These are phyloP conservation scores for Talaromyces piceae DNA, from an alignment of 2,329 filamentous ascomycete genomes.

Conservation along the genomic window DNA sequence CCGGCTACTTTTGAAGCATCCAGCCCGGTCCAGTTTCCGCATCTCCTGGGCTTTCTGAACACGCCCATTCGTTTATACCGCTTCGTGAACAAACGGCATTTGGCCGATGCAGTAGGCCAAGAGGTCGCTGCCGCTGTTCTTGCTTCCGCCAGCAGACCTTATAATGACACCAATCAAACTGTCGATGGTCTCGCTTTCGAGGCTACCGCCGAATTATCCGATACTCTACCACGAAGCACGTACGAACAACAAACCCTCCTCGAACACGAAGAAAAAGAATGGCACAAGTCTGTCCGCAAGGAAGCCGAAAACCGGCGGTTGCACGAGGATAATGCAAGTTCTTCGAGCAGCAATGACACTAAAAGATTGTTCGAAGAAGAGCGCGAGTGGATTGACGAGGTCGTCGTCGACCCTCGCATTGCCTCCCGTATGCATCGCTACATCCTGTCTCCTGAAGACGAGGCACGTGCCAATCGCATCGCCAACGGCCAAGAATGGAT, in stretches of 20 bases:
- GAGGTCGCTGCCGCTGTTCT: slow-evolving; percentile 82
- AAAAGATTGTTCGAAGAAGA: slow-evolving; percentile 37
- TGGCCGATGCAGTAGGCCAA: slow-evolving; percentile 83
- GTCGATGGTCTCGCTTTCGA: slow-evolving; percentile 15
- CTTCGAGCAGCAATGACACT: slow-evolving; percentile 21
- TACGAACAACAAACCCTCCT: slow-evolving; percentile 61
- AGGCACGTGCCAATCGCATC: slow-evolving; percentile 57
- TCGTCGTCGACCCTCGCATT: slow-evolving; percentile 71
- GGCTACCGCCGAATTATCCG: slow-evolving; percentile 12
- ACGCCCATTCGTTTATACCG: slow-evolving; percentile 80
- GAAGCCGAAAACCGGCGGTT: slow-evolving; percentile 18
- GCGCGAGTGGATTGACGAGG: slow-evolving; percentile 65
- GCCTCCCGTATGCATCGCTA: slow-evolving; percentile 74
- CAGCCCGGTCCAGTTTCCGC: slow-evolving; percentile 68
- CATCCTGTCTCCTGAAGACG: slow-evolving; percentile 60
- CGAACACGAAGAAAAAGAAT: slow-evolving; percentile 66
- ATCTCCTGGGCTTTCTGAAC: slow-evolving; percentile 86
- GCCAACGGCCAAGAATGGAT: slow-evolving; percentile 60
- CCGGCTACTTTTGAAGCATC: slow-evolving; percentile 68
- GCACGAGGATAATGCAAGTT: neutral
- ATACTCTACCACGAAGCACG: slow-evolving; percentile 29
- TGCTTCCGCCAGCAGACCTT: slow-evolving; percentile 35
- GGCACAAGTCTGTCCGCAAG: slow-evolving; percentile 72
- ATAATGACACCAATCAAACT: slow-evolving; percentile 22
- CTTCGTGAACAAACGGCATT: slow-evolving; percentile 70